Evolutionary conservation across 169 alveolate genomes (phyloP).

Genomic region (Besnoitia besnoiti): DNA sequence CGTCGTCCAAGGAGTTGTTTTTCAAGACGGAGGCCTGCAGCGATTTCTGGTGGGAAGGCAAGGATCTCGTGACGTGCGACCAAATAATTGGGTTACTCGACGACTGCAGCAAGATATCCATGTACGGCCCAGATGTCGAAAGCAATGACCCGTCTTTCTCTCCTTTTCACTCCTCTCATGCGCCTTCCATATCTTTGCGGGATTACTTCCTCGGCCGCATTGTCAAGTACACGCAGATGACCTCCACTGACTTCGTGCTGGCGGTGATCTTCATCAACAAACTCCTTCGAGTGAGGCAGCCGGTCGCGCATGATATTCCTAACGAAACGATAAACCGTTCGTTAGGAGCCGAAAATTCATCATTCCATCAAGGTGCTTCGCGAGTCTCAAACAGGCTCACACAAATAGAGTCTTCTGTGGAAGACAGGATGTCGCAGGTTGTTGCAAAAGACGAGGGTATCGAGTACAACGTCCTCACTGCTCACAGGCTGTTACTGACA

Average conservation of each 20-base stretch:
- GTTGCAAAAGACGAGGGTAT: constrained; percentile 10
- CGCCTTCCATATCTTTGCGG: constrained; percentile 27
- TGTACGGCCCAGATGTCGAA: constrained; percentile 34
- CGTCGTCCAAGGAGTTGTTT: not conserved
- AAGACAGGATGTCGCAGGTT: not conserved
- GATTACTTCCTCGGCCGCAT: constrained; percentile 35
- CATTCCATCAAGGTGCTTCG: not conserved
- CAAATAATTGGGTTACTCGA: constrained; percentile 4
- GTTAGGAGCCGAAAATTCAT: not conserved
- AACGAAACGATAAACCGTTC: not conserved
- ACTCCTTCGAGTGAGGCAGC: not conserved
- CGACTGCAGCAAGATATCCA: constrained; percentile 18
- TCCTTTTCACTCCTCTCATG: constrained; percentile 33
- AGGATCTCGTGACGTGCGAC: constrained; percentile 27
- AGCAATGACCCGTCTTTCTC: constrained; percentile 12
- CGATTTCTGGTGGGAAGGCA: constrained; percentile 22
- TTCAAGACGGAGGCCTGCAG: not conserved
- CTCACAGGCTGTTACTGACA: constrained; percentile 65
- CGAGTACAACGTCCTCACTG: constrained; percentile 63
- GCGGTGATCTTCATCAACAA: constrained; percentile 34
- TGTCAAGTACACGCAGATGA: constrained; percentile 29
- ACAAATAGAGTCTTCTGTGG: not conserved
- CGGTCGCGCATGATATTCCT: not conserved
- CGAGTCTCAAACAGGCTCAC: not conserved
- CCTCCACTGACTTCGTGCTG: constrained; percentile 24